Base-by-base conservation (phyloP, 768 basidiomycete genomes). In the Podaxis pistillaris region DNA sequence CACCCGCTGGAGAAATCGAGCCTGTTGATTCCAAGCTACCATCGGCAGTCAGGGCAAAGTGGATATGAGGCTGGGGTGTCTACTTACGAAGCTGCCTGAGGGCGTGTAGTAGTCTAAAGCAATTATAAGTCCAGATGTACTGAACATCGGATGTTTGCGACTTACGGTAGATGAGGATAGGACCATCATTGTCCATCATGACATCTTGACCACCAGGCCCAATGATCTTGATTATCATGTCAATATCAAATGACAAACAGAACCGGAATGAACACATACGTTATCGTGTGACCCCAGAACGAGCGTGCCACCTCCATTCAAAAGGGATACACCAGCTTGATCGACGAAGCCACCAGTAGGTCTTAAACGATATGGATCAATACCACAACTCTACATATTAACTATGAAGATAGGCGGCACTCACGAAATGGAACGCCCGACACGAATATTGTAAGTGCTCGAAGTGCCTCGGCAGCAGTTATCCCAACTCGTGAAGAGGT, bases 381-480 rank as follows among this genome's bases (percentile, higher is more conserved):
- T 28, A 63, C 13, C 24, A 13, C 52, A 54, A 63, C 22, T 36
- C 30, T 2, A 33, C 7, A 22, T 6, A 41, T 52, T 50, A 0
- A 19, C 30, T 13, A 19, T n/a, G 17, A 22, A 8, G 38, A 15
- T 44, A 33, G 24, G 30, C 9, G 30, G 30, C 19, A 68, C 76
- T 40, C 55, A 81, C 81, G 71, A 76, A 3, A 74, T 67, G 4
- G 82, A 79, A 33, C 85, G 76, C 22, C 83, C 83, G 33, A 87
- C 84, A 8, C 83, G 79, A 59, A 86, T 87, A 63, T 85, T 87
- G 67, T 86, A 86, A 0, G 84, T 86, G 70, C 82, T 83, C 9
- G 71, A 73, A 15, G 76, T 78, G 3, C 83, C 84, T 24, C 69
- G 51, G 70, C 84, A 85, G 71, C 83, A 85, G 1, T 71, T 72